Base-by-base conservation (phyloP, 352 stramenopile genomes). In the Globisporangium mamillatum region DNA sequence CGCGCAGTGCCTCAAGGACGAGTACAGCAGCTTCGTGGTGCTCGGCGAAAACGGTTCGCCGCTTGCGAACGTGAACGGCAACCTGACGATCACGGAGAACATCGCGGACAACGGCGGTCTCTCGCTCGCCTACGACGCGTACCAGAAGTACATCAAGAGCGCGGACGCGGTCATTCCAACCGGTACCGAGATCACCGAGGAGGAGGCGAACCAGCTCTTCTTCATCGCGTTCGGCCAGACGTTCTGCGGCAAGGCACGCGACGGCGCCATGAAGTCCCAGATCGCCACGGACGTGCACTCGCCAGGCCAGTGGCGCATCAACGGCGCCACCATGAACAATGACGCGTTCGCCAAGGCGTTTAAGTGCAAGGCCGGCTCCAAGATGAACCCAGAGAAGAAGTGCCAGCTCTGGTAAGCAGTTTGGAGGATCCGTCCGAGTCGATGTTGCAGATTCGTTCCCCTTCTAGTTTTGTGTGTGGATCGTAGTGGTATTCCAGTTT, bases 81-180 rank as follows among this genome's bases (percentile, higher is more conserved):
- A 78, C 53, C 70, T 81, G 48, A 94, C 86, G 12, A 70, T 94
- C 22, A 75, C 80, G 8, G 84, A 94, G 64, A 92, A 91, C 63
- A 92, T 93, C 52, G 86, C 86, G 41, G 86, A 94, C 67, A 87
- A 90, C 46, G 86, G 84, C 22, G 86, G 86, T 4, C 29, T 93
- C 6, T 63, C 68, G 16, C 66, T 94, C 18, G 71, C 82, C 25
- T 87, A 78, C 60, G 74, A 89, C 22, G 84, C 86, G 29, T 93
- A 74, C 80, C 68, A 75, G 25, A 72, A 74, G 64, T 76, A 72
- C 63, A 66, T 71, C n/a, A 63, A 69, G 54, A 65, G 38, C 2
- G 10, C 36, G 1, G 36, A 44, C 10, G 36, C 10, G 10, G 36
- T 44, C 10, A 12, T 44, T 1, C 36, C 36, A 5, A 10, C 10